Base-by-base conservation (phyloP, 108 stramenopile genomes). In the Pelagomonas calceolata region DNA sequence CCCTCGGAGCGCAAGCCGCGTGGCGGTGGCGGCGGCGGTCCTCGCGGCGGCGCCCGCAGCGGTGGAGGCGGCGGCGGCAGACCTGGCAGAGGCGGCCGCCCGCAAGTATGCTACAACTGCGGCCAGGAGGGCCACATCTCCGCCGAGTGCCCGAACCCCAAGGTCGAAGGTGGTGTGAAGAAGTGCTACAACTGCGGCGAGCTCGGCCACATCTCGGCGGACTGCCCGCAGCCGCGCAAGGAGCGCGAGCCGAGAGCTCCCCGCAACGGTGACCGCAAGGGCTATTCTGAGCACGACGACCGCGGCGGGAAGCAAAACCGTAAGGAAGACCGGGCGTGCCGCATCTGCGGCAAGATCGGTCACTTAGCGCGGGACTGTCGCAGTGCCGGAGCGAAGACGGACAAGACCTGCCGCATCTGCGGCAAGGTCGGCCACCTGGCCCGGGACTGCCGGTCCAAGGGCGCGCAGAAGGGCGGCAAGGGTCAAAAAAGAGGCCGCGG, bases 151-250 rank as follows among this genome's bases (percentile, higher is more conserved):
- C 65, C 69, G n/a, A 84, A 87, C 71, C 73, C 92, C 18, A 92
- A 80, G 70, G 87, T 95, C 18, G 86, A 93, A 95, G 73, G 75
- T 96, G 33, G 77, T 88, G 32, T 90, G 76, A 68, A 83, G 71
- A 71, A 79, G 43, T 75, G 83, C 63, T 80, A 78, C 81, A 91
- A 90, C 4, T 88, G 85, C 12, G 85, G 91, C n/a, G 86, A 85
- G 34, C 83, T 86, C 46, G 90, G 89, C 30, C 84, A 89, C 60
- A 89, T 91, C 67, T 82, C 71, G 33, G 75, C 81, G 30, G 77
- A 78, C 39, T n/a, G n/a, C n/a, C n/a, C n/a, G n/a, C n/a, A n/a
- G n/a, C n/a, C n/a, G n/a, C n/a, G n/a, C n/a, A n/a, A n/a, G n/a
- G n/a, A n/a, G n/a, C n/a, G n/a, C n/a, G n/a, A n/a, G n/a, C n/a